Evolutionary conservation across 768 basidiomycete species (phyloP).

Genomic region (Candolleomyces aberdarensis): DNA sequence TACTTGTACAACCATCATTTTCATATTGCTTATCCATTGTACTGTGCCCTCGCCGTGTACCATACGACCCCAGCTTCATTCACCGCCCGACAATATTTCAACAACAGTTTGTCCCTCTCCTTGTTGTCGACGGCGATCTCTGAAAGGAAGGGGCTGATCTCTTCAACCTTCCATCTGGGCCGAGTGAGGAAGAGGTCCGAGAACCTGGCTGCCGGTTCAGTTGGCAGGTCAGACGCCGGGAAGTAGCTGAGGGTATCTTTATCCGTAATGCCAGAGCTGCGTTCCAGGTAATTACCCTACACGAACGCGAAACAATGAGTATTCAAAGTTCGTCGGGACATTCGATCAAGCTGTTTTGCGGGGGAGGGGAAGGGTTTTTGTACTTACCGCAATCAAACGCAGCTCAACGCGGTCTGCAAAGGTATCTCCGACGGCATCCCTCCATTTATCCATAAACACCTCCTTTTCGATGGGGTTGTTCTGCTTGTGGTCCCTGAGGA

Average conservation of each 20-base stretch:
- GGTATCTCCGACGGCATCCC: constrained; percentile 68
- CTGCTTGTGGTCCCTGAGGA: constrained; percentile 66
- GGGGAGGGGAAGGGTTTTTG: neutral
- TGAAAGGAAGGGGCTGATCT: constrained; percentile 76
- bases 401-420: constrained; percentile 66
- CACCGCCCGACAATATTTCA: constrained; percentile 81
- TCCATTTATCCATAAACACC: constrained; percentile 68
- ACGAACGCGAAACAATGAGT: constrained; percentile 3
- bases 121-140: constrained; percentile 84
- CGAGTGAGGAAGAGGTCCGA: constrained; percentile 83
- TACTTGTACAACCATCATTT: too few relatives aligned
- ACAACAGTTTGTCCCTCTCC: constrained; percentile 81
- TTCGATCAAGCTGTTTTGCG: too few relatives aligned
- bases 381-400: constrained; percentile 62
- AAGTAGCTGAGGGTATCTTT: constrained; percentile 61
- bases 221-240: constrained; percentile 68
- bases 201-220: constrained; percentile 80
- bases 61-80: constrained; percentile 65
- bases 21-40: constrained; percentile 40
- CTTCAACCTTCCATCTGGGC: constrained; percentile 70
- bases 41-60: constrained; percentile 72
- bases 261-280: constrained; percentile 32
- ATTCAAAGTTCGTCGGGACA: neutral
- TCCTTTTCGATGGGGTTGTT: constrained; percentile 49
- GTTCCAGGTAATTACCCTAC: constrained; percentile 75